Evolutionary conservation across 2,329 filamentous ascomycete species (phyloP).

Genomic region (Cladophialophora psammophila): DNA sequence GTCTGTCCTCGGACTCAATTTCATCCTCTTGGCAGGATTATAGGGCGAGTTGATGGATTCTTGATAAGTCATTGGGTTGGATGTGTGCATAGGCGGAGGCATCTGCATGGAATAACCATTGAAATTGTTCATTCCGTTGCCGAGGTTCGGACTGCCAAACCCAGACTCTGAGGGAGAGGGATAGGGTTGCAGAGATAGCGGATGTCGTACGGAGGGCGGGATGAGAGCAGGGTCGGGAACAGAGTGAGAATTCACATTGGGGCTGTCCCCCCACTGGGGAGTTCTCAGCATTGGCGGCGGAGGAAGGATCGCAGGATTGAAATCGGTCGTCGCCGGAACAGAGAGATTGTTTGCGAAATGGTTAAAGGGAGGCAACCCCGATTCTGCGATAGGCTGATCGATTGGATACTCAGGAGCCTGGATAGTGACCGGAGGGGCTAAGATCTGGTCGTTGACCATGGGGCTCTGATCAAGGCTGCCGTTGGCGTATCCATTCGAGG

Average conservation of each 20-base stretch:
- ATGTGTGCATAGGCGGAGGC: conserved; percentile 41
- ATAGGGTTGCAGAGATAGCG: conserved; percentile 29
- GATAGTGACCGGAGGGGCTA: conserved; percentile 17
- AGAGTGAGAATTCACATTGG: conserved; percentile 6
- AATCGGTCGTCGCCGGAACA: conserved; percentile 18
- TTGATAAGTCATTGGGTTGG: conserved; percentile 35
- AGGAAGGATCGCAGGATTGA: conserved; percentile 31
- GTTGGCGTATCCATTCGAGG: conserved; percentile 31
- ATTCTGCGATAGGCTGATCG: conserved; percentile 25
- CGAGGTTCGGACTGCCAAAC: conserved; percentile 37
- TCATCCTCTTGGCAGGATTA: conserved; percentile 39
- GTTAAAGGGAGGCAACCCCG: conserved; percentile 21
- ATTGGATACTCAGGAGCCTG: conserved; percentile 19
- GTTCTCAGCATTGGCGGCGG: conserved; percentile 38
- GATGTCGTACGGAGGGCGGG: conserved; percentile 23
- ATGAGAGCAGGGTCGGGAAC: conserved; percentile 16
- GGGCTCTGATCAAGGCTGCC: conserved; percentile 19
- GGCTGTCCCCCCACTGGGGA: conserved; percentile 36
- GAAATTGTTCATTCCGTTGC: conserved; percentile 33
- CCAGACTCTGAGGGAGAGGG: conserved; percentile 41
- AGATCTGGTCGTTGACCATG: conserved; percentile 21
- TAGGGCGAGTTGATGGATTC: conserved; percentile 38
- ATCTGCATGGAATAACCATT: conserved; percentile 34
- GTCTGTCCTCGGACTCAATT: conserved; percentile 39
- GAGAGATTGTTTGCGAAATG: conserved; percentile 21